phyloP scores from a whole-genome alignment of 2,329 filamentous ascomycete genomes.

The Grosmannia penicillata region DNA sequence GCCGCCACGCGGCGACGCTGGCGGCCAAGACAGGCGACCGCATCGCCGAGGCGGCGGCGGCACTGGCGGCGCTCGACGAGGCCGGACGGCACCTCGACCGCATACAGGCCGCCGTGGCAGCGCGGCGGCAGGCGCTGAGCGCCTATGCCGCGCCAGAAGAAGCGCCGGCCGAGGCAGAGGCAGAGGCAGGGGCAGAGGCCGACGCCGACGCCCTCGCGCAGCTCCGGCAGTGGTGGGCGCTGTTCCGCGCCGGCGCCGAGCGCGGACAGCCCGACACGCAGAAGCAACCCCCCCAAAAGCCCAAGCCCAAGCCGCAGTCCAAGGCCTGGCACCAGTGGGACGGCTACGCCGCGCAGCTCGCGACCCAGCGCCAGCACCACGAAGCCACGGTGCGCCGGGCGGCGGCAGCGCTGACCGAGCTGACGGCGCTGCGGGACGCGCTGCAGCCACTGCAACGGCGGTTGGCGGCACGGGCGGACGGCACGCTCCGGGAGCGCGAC shows the following conservation, averaged over 20 bases:
- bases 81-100: slow-evolving; percentile 55
- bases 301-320: no score
- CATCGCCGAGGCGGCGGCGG: slow-evolving; percentile 54
- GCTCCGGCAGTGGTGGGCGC: no score
- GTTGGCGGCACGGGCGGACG: not conserved
- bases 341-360: slow-evolving; percentile 3
- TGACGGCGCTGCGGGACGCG: slow-evolving; percentile 1
- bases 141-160: not conserved
- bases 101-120: slow-evolving; percentile 54
- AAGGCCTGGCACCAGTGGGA: slow-evolving; percentile 2
- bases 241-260: no score
- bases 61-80: slow-evolving; percentile 49
- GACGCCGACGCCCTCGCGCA: not conserved
- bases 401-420: slow-evolving; percentile 4
- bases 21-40: slow-evolving; percentile 54
- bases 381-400: slow-evolving; percentile 1
- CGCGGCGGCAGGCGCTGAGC: slow-evolving; percentile 40
- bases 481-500: not conserved
- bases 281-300: no score
- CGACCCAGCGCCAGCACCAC: slow-evolving; percentile 1
- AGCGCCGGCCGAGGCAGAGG: not conserved
- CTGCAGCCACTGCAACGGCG: slow-evolving; percentile 1
- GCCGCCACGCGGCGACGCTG: slow-evolving; percentile 55
- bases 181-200: not conserved
- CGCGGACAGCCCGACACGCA: no score